Evolutionary conservation across 192 early-diverging fungal genomes (phyloP).

Genomic region (Rhizophagus sp.): DNA sequence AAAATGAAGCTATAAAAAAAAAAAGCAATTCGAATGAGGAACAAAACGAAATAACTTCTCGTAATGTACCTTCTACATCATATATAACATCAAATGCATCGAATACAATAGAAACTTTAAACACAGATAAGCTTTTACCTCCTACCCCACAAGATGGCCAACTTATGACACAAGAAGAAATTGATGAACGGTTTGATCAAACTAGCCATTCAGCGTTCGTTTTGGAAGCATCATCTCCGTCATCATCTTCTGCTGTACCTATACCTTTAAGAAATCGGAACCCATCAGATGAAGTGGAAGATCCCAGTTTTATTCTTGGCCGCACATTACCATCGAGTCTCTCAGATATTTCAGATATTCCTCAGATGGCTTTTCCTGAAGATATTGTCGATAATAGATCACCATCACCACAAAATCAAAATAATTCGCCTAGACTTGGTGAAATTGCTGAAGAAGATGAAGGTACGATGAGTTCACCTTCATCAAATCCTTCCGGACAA

Average conservation of each 20-base stretch:
- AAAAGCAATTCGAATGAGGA: neutral
- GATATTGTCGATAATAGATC: conserved; percentile 4
- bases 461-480: conserved; percentile 4
- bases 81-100: conserved; percentile 24
- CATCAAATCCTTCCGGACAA: neutral
- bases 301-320: conserved; percentile 6
- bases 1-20: conserved; percentile 16
- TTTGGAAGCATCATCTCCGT: neutral
- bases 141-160: neutral
- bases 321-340: conserved; percentile 23
- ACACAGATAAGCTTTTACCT: conserved; percentile 6
- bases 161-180: conserved; percentile 12
- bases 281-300: conserved; percentile 18
- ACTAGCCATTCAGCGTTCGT: neutral
- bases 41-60: neutral
- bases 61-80: conserved; percentile 21
- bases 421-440: neutral
- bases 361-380: neutral
- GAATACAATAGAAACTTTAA: conserved; percentile 23
- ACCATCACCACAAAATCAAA: neutral
- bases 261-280: conserved; percentile 14
- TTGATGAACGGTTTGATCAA: neutral
- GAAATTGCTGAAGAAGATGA: conserved; percentile 30
- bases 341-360: neutral
- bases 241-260: neutral